Base-by-base conservation (phyloP, 305 asterid genomes). In the Salvia sclarea region DNA sequence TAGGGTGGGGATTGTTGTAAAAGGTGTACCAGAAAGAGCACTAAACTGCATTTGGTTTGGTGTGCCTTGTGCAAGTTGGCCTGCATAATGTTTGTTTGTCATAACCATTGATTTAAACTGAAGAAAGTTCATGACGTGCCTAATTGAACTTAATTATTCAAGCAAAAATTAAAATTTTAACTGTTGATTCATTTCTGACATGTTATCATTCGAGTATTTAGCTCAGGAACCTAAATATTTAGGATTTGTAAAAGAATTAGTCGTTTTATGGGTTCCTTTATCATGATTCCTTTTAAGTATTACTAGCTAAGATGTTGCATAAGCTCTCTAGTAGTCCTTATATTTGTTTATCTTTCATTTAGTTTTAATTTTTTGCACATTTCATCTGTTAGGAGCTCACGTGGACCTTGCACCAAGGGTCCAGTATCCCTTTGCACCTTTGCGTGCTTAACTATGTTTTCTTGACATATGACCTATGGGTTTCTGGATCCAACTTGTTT, bases 401-500 rank as follows among this genome's bases (percentile, higher is more conserved):
- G 16, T 18, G 31, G 33, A 16, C 18, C 48, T 61, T n/a, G 22
- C 67, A 41, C 20, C 40, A 21, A 3, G 33, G 35, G 13, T 21
- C 66, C 50, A 17, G 18, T 2, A 60, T 6, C 35, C 13, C 5
- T 35, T 35, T 59, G 17, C 8, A 11, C 38, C 35, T 38, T 61
- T 35, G 37, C 0, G 28, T 1, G 31, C 44, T n/a, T 62, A 5
- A 64, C 35, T 17, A 10, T 18, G 20, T 79, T 47, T 64, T 61
- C 38, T 16, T 55, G 59, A 13, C 66, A 63, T 49, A 58, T 52
- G 66, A 47, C 35, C 20, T 21, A 63, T 70, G 49, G 45, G 48
- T 18, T 59, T 53, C 44, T 52, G 35, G 33, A 55, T 68, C 73
- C 30, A 11, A 54, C 33, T 16, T 69, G 35, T 22, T 59, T 50